A percentile compares a stretch with the other conserved stretches of the same genome.
Evolutionary conservation across 164 flowering plant genomes (phyloP).

Genomic region (Annona squamosa): DNA sequence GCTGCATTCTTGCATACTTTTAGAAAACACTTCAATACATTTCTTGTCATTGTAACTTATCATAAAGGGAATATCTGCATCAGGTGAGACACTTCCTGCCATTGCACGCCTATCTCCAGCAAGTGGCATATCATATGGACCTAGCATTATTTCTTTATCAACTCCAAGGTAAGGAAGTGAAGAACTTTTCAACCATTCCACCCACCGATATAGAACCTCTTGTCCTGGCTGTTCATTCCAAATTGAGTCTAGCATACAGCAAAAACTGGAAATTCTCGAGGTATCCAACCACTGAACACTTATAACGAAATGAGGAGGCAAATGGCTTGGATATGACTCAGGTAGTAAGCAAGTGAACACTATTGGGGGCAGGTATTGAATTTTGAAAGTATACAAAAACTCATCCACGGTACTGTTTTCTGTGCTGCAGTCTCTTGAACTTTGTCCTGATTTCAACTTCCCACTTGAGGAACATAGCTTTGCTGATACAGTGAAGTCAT

Average conservation of each 20-base stretch:
- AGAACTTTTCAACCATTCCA: constrained; percentile 66
- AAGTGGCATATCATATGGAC: constrained; percentile 40
- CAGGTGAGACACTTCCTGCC: constrained; percentile 53
- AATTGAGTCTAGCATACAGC: constrained; percentile 60
- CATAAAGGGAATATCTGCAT: constrained; percentile 55
- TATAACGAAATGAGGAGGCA: constrained; percentile 60
- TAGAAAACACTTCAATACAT: constrained; percentile 45
- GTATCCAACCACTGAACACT: constrained; percentile 70
- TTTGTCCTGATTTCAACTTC: constrained; percentile 15
- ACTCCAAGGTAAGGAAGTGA: constrained; percentile 61
- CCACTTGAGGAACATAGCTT: constrained; percentile 31
- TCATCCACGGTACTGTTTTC: constrained; percentile 26
- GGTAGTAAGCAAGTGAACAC: constrained; percentile 71
- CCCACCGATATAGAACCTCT: constrained; percentile 74
- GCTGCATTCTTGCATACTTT: constrained; percentile 60
- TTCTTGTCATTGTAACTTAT: constrained; percentile 62
- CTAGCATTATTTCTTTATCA: constrained; percentile 45
- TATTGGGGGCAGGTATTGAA: constrained; percentile 72
- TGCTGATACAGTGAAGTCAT: constrained; percentile 40
- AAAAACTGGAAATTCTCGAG: constrained; percentile 46
- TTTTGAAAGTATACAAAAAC: constrained; percentile 54
- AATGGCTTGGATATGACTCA: constrained; percentile 72
- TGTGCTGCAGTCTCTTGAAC: constrained; percentile 2
- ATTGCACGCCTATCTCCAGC: constrained; percentile 59
- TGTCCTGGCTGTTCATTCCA: constrained; percentile 60